Base-by-base conservation (phyloP, 176 grass and related monocot genomes). In the Musa schizocarpa region DNA sequence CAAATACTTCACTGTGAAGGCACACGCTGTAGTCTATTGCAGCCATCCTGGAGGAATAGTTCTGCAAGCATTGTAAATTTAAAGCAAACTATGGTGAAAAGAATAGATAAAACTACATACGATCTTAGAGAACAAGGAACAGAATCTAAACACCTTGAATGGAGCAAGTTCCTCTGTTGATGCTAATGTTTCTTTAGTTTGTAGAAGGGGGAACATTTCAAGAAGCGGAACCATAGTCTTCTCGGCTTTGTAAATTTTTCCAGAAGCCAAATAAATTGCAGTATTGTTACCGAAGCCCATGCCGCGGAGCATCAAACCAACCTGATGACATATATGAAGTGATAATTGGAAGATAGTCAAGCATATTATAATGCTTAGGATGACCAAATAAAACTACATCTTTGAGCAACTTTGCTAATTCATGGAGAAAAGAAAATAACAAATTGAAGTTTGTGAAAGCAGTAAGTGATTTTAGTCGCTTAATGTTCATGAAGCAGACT, bases 11-110 rank as follows among this genome's bases (percentile, higher is more conserved):
- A 10, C 96, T 89, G 74, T 92, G 90, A 43, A 95, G 84, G 81
- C 96, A 95, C 1, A 99, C 88, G 52, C 78, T 89, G 78, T 99
- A 99, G 76, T 99, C 96, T 76, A 95, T 86, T 73, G 96, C 91
- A 49, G 96, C 96, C 95, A 99, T 94, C 79, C 95, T 94, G 64
- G 95, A 99, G 53, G 95, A 99, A 83, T 94, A 99, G 80, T 94
- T 94, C 95, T 99, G 88, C 11, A 63, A 78, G 64, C 2, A 25
- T 82, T 10, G 52, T 3, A 63, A 52, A 73, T 43, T 81, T 83
- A 82, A 75, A 48, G 65, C 27, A 51, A 2, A 52, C 9, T 43
- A 43, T 43, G 34, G 3, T 6, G 13, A 73, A 63, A 12, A 63
- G 48, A 5, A 57, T 50, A 43, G 17, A 73, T 10, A 51, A 43